These are phyloP conservation scores for Alternaria alternata DNA, from an alignment of 2,329 filamentous ascomycete species.

Conservation along the genomic window DNA sequence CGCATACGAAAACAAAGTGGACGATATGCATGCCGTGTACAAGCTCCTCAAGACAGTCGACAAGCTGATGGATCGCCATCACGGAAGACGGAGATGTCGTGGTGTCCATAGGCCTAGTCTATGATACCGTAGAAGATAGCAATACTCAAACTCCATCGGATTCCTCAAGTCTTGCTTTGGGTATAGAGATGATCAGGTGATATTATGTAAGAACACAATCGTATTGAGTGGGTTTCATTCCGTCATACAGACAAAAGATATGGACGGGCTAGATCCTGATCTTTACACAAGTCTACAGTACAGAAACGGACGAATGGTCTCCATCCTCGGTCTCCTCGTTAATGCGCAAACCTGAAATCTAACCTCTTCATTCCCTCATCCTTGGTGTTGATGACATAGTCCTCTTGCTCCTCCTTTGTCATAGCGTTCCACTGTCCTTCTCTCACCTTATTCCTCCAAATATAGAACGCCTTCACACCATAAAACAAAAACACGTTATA, in stretches of 20 bases:
- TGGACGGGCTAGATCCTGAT: background rate
- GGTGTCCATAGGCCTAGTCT: background rate
- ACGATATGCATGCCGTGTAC: background rate
- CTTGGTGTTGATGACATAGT: slow-evolving; percentile 40
- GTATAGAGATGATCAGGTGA: background rate
- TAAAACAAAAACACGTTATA: slow-evolving; percentile 46
- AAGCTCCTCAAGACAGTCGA: background rate
- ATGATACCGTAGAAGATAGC: background rate
- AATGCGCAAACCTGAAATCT: slow-evolving; percentile 45
- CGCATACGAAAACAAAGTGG: background rate
- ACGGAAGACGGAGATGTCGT: background rate
- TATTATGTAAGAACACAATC: background rate
- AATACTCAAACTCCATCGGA: background rate
- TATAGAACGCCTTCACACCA: slow-evolving; percentile 52
- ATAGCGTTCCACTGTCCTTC: slow-evolving; percentile 40
- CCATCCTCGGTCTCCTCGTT: background rate
- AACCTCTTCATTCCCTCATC: slow-evolving; percentile 42
- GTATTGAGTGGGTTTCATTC: background rate
- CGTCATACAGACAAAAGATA: background rate
- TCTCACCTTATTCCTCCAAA: slow-evolving; percentile 51
- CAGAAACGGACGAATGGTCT: background rate
- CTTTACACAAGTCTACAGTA: background rate
- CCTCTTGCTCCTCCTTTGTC: slow-evolving; percentile 38
- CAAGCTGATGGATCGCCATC: background rate
- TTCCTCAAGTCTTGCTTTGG: background rate